Base-by-base conservation (phyloP, 495 filamentous ascomycete genomes). In the Tuber brumale region DNA sequence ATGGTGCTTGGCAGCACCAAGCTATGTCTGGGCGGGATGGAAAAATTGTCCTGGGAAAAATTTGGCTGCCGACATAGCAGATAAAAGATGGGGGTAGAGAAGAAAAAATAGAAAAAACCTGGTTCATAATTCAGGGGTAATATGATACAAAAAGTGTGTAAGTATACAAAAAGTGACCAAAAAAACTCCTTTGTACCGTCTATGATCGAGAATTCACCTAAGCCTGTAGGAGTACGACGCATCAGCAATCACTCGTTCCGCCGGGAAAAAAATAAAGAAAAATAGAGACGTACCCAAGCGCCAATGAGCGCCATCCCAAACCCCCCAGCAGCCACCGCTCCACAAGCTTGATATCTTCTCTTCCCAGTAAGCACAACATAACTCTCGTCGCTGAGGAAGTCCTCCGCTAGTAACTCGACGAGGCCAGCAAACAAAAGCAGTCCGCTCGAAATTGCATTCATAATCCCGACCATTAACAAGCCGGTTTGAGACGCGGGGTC, bases 391-490 rank as follows among this genome's bases (percentile, higher is more conserved):
- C 90, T 92, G 77, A 98, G 83, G 83, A 98, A 97, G 81, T 98
- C 95, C 84, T 98, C 95, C 5, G 95, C 93, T 35, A 98, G 87
- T 57, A 98, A 85, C 84, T 97, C 94, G 2, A 97, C 95, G 75
- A 98, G 84, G 16, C 95, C 95, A 0, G 95, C 95, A 85, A 97
- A 98, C 16, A 98, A 86, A 71, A 98, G 83, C 73, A 98, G 85
- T 2, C 95, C 95, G 2, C 44, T 73, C 23, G 46, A 69, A 51
- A 93, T 91, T 12, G 91, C 89, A 81, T 93, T 92, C 84, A 91
- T 90, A 21, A 89, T 83, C 21, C 91, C 91, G 8, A 92, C 90
- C 43, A 92, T 87, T 46, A 93, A 87, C 31, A 92, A 79, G 44
- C 89, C 90, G 48, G 90, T 87, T 61, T 89, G 88, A 44, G 87